Conservation (phyloP, 805 yeast genomes). For the Suhomyces pyralidae region DNA sequence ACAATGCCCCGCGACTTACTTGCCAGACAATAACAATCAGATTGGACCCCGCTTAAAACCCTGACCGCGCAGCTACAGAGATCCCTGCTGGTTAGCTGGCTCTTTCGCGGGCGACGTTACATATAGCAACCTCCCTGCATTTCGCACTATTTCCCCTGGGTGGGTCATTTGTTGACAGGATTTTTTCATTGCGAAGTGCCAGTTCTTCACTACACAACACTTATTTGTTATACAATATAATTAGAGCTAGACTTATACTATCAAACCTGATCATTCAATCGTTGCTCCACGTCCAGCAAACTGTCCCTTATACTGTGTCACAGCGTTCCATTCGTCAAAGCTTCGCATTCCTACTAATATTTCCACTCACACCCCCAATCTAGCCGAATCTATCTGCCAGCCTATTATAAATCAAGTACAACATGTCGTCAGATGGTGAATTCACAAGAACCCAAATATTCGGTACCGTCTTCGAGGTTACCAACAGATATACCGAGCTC, state of each 20-base stretch:
- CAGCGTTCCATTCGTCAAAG: neutral
- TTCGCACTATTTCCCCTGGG: neutral
- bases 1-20: neutral
- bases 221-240: neutral
- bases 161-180: conserved; percentile 1
- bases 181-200: neutral
- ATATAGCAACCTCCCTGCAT: conserved; percentile 1
- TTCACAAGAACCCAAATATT: conserved; percentile 81
- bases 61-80: neutral
- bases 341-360: neutral
- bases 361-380: neutral
- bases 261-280: neutral
- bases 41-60: neutral
- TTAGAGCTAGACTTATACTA: neutral
- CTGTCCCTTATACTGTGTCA: neutral
- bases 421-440: conserved; percentile 44
- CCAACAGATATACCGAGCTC: conserved; percentile 82
- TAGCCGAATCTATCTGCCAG: neutral
- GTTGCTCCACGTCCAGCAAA: neutral
- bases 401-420: neutral
- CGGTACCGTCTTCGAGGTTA: conserved; percentile 92
- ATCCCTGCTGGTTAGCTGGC: neutral
- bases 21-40: neutral
- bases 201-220: conserved; percentile 1
- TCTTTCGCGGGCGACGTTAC: neutral